These are phyloP conservation scores for Backusella liffmaniae DNA, from an alignment of 192 early-diverging fungal genomes.

Conservation along the genomic window DNA sequence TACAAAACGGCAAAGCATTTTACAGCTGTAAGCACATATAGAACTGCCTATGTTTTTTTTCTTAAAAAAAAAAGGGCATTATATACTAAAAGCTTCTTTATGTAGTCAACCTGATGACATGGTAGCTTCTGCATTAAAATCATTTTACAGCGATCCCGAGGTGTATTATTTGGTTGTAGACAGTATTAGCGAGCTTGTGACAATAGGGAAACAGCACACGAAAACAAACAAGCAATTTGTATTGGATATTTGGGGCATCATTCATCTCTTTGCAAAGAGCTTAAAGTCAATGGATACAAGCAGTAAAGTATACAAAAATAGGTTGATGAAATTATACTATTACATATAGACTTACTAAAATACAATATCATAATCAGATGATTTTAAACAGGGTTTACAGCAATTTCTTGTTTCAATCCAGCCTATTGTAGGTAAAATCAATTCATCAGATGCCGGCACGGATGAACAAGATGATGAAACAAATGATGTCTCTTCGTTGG, in stretches of 20 bases:
- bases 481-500: background rate
- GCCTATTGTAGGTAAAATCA: conserved; percentile 37
- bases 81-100: background rate
- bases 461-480: background rate
- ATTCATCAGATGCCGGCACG: background rate
- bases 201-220: background rate
- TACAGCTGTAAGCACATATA: conserved; percentile 22
- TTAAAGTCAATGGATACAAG: conserved; percentile 12
- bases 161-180: conserved; percentile 34
- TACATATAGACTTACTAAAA: background rate
- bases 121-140: conserved; percentile 23
- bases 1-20: conserved; percentile 32
- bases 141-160: conserved; percentile 25
- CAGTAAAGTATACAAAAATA: conserved; percentile 12
- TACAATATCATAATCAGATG: conserved; percentile 4
- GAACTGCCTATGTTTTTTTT: background rate
- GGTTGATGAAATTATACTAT: background rate
- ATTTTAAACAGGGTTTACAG: conserved; percentile 21
- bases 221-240: conserved; percentile 27
- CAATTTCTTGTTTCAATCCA: conserved; percentile 23
- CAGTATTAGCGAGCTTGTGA: conserved; percentile 24
- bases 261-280: conserved; percentile 43
- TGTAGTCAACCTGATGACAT: conserved; percentile 31
- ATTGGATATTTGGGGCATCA: conserved; percentile 51
- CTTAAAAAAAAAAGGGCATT: background rate